phyloP scores from a whole-genome alignment of 768 basidiomycete species.

The Lactifluus echinatus region DNA sequence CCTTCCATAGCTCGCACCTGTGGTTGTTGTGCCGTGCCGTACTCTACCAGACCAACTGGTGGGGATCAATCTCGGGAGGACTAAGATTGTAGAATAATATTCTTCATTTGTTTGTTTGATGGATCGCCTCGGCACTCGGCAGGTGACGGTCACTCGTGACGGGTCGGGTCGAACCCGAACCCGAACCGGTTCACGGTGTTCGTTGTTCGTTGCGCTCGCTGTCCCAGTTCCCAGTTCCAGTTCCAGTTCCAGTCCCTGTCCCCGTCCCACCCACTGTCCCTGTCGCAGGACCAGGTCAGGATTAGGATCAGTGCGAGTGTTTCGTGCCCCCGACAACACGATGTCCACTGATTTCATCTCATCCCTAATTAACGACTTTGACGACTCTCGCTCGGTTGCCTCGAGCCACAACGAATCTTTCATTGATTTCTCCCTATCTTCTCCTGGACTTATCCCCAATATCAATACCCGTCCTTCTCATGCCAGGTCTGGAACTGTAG shows the following conservation, averaged over 20 bases:
- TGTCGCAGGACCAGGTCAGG: too few species aligned
- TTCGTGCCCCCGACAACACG: not conserved
- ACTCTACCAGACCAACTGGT: not conserved
- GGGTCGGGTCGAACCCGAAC: too few species aligned
- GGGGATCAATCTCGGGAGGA: not conserved
- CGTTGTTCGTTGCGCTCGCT: too few species aligned
- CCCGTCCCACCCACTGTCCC: too few species aligned
- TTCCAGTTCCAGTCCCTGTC: too few species aligned
- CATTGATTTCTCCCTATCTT: conserved; percentile 37
- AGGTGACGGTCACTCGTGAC: too few species aligned
- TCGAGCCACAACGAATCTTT: conserved; percentile 31
- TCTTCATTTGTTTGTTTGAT: too few species aligned
- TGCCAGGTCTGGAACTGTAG: conserved; percentile 6
- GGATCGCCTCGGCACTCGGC: too few species aligned
- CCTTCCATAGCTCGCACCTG: not conserved
- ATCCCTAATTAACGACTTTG: conserved; percentile 3
- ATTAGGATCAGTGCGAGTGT: not conserved
- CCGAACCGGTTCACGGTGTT: too few species aligned
- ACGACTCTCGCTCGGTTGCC: not conserved
- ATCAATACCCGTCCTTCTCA: conserved; percentile 5
- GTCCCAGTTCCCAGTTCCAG: too few species aligned
- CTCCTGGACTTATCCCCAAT: conserved; percentile 1
- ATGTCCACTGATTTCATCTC: conserved; percentile 5
- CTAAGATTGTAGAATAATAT: not conserved
- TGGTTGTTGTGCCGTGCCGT: not conserved